A percentile compares a stretch with the other conserved stretches of the same genome.
Evolutionary conservation across 2,329 filamentous ascomycete species (phyloP).

Genomic region (Fragosphaeria purpurea): DNA sequence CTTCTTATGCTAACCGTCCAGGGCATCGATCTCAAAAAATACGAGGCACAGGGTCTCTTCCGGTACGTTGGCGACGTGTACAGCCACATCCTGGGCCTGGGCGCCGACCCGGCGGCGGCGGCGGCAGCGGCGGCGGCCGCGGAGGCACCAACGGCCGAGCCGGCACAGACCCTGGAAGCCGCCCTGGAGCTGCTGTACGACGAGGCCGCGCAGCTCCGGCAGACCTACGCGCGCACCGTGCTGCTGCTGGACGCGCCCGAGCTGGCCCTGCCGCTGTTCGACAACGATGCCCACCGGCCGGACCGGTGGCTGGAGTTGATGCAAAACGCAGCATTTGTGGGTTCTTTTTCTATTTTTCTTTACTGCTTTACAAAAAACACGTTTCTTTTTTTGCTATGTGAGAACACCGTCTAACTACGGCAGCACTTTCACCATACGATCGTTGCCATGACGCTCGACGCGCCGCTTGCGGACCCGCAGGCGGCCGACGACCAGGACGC

Average conservation of each 20-base stretch:
- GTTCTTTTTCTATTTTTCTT: background rate
- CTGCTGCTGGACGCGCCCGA: constrained; percentile 13
- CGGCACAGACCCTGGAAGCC: constrained; percentile 3
- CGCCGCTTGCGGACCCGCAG: constrained; percentile 2
- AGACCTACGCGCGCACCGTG: constrained; percentile 5
- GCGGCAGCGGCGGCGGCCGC: background rate
- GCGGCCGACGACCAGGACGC: constrained; percentile 1
- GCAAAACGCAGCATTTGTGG: constrained; percentile 5
- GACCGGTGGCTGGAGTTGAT: constrained; percentile 8
- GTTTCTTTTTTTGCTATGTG: background rate
- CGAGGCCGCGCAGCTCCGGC: constrained; percentile 3
- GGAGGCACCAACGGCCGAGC: background rate
- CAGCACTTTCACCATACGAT: constrained; percentile 13
- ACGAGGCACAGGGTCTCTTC: constrained; percentile 9
- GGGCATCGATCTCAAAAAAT: constrained; percentile 10
- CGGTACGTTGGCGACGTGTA: constrained; percentile 9
- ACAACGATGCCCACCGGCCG: background rate
- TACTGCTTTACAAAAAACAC: background rate
- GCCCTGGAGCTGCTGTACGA: constrained; percentile 10
- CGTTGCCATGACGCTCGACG: constrained; percentile 4
- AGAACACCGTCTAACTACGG: background rate
- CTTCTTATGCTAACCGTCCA: background rate
- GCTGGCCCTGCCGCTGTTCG: constrained; percentile 4
- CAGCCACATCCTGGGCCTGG: constrained; percentile 2
- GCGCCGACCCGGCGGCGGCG: background rate